Evolutionary conservation across 2,329 filamentous ascomycete species (phyloP).

Genomic region (Ophiosphaerella narmari): DNA sequence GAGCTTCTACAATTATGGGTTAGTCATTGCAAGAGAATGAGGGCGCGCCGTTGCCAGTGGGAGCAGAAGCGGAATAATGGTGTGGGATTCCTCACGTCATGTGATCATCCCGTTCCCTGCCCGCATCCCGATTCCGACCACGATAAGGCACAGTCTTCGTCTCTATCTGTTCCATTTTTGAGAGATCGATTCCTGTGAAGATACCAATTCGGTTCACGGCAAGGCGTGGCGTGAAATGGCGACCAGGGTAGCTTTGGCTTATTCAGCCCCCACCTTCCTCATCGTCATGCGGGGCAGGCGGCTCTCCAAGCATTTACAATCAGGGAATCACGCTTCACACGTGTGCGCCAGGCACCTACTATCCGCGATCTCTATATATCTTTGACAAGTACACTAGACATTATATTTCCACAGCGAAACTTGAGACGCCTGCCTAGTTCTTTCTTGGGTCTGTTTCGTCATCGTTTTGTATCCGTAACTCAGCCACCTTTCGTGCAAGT

Average conservation of each 20-base stretch:
- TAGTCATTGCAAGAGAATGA: slow-evolving; percentile 1
- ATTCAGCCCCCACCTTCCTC: slow-evolving; percentile 25
- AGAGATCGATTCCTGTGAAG: slow-evolving; percentile 2
- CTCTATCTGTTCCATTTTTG: slow-evolving; percentile 3
- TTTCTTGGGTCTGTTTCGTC: too few relatives aligned
- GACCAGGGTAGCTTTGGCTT: slow-evolving; percentile 13
- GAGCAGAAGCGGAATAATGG: slow-evolving; percentile 9
- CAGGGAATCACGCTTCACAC: slow-evolving; percentile 18
- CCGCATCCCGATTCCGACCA: slow-evolving; percentile 5
- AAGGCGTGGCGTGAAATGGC: slow-evolving; percentile 3
- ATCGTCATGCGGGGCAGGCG: slow-evolving; percentile 24
- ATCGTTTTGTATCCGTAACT: too few relatives aligned
- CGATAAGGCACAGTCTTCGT: slow-evolving; percentile 4
- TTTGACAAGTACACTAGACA: neutral
- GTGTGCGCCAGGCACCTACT: slow-evolving; percentile 17
- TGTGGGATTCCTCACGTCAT: slow-evolving; percentile 31
- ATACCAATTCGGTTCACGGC: neutral
- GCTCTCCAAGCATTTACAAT: slow-evolving; percentile 18
- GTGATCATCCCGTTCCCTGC: slow-evolving; percentile 9
- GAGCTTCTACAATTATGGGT: slow-evolving; percentile 7
- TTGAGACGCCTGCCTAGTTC: too few relatives aligned
- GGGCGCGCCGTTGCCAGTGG: neutral
- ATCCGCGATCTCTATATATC: neutral
- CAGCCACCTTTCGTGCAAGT: too few relatives aligned
- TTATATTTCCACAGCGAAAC: too few relatives aligned